Conservation (phyloP, 495 filamentous ascomycete species). For the Penicillium soppii region DNA sequence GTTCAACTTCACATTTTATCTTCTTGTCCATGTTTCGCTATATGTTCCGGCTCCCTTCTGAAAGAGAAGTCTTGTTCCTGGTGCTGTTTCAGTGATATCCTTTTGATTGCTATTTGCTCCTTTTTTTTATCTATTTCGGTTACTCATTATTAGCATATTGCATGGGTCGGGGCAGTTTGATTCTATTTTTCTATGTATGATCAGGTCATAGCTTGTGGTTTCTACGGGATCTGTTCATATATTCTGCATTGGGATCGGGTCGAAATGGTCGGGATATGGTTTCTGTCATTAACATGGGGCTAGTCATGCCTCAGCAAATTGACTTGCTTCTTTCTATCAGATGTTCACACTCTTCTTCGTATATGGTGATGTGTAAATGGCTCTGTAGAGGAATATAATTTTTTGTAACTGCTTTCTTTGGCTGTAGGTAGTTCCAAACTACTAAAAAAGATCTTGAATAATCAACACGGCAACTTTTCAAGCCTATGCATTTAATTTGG, state of each 20-base stretch:
- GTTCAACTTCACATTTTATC: not conserved
- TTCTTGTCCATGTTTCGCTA: constrained; percentile 1
- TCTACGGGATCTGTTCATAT: constrained; percentile 2
- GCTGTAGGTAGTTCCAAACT: too few species aligned
- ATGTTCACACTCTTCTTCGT: not conserved
- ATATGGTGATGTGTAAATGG: too few species aligned
- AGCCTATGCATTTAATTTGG: too few species aligned
- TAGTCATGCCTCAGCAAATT: not conserved
- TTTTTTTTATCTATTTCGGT: not conserved
- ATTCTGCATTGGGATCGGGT: constrained; percentile 9
- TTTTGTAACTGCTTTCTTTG: too few species aligned
- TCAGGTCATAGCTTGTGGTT: constrained; percentile 1
- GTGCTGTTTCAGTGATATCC: not conserved
- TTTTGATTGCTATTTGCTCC: not conserved
- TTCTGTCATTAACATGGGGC: not conserved
- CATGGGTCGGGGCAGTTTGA: constrained; percentile 6
- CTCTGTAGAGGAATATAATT: too few species aligned
- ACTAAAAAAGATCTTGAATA: too few species aligned
- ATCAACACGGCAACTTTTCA: too few species aligned
- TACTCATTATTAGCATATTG: constrained; percentile 8
- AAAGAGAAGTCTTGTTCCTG: not conserved
- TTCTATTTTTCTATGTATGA: not conserved
- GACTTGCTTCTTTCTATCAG: not conserved
- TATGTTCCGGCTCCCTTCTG: not conserved
- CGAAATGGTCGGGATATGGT: constrained; percentile 3